Percentiles rank a stretch among this genome's conserved stretches.
These are phyloP conservation scores for Bolboschoenus planiculmis DNA, from an alignment of 176 grass and related monocot species.

Conservation along the genomic window DNA sequence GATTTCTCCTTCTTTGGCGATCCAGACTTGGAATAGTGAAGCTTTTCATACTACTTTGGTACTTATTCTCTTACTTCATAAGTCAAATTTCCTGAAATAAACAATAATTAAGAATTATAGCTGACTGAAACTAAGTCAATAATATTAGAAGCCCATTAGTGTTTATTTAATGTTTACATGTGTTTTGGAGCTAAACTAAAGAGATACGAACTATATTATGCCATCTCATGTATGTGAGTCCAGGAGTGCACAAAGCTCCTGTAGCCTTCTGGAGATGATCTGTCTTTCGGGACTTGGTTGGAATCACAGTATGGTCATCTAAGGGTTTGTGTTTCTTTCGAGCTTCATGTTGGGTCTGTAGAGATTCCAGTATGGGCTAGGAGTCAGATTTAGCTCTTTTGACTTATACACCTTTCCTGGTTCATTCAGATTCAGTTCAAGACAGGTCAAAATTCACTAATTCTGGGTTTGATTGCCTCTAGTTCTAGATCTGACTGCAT, in stretches of 20 bases:
- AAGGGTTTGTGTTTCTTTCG: not conserved
- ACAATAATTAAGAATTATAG: not conserved
- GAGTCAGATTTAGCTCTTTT: not conserved
- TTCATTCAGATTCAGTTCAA: not conserved
- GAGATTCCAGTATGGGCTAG: too few relatives aligned
- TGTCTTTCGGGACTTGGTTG: not conserved
- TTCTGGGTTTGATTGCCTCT: not conserved
- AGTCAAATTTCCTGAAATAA: not conserved
- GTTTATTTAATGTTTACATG: too few relatives aligned
- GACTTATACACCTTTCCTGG: not conserved
- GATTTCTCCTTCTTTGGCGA: conserved; percentile 57
- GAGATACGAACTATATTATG: too few relatives aligned
- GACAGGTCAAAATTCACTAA: not conserved
- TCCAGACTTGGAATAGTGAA: conserved; percentile 47
- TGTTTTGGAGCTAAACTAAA: too few relatives aligned
- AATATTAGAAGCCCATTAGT: not conserved
- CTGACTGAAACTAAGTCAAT: not conserved
- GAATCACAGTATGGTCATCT: not conserved
- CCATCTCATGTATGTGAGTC: not conserved
- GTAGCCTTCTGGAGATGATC: not conserved
- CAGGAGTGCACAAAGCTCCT: not conserved
- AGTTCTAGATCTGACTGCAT: not conserved
- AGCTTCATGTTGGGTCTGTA: not conserved
- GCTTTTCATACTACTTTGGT: not conserved
- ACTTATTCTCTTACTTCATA: not conserved